phyloP scores from a whole-genome alignment of 257 asterid species.

The Plantago major region DNA sequence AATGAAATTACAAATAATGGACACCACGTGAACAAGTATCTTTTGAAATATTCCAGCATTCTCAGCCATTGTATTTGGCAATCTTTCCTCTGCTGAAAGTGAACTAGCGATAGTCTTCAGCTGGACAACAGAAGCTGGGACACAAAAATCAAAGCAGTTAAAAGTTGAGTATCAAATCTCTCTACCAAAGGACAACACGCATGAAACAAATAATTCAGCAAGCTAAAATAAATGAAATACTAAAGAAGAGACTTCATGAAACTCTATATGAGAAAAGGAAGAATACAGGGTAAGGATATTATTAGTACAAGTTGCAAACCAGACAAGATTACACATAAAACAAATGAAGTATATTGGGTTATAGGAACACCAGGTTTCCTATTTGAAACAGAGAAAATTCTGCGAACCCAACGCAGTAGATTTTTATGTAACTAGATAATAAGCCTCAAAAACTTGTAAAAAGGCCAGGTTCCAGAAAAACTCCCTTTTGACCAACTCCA shows the following conservation, averaged over 20 bases:
- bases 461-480: too few relatives aligned
- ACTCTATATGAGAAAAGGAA: too few relatives aligned
- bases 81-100: slow-evolving; percentile 66
- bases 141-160: slow-evolving; percentile 22
- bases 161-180: slow-evolving; percentile 14
- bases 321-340: too few relatives aligned
- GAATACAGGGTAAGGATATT: too few relatives aligned
- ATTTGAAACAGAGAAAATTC: too few relatives aligned
- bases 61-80: slow-evolving; percentile 46
- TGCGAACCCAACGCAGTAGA: too few relatives aligned
- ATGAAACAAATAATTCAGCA: neutral
- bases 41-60: slow-evolving; percentile 68
- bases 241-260: neutral
- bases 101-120: slow-evolving; percentile 78
- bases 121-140: slow-evolving; percentile 84
- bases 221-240: slow-evolving; percentile 14
- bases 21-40: slow-evolving; percentile 69
- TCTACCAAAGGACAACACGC: neutral
- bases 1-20: slow-evolving; percentile 65
- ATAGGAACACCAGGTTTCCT: too few relatives aligned
- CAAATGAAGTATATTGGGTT: too few relatives aligned
- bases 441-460: too few relatives aligned
- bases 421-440: too few relatives aligned
- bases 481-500: too few relatives aligned
- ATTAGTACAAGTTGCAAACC: too few relatives aligned